Evolutionary conservation across 352 stramenopile species (phyloP), one percentile per base, ranked within the genome.

Genomic region (Globisporangium alternatum): DNA sequence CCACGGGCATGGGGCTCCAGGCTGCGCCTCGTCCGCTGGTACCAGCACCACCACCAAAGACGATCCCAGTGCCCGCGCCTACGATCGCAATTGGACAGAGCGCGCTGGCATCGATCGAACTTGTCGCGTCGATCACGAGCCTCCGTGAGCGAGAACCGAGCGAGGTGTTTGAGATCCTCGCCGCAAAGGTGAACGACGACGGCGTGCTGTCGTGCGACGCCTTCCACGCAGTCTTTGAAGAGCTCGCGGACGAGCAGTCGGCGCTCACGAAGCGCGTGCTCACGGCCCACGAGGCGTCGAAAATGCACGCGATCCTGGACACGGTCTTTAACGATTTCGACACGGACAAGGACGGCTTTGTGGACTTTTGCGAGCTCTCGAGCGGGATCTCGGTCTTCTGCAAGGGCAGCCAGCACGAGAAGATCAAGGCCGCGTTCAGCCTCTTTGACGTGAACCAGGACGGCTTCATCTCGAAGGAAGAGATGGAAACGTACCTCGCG

Each of bases 381-480:
- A 93, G 84, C 49, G 89, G 89, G 2, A 79, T 97, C 45, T 93
- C 85, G 1, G 72, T 96, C 5, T 80, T 96, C 22, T 95, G 86
- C 64, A 78, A 74, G 3, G 89, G 89, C 3, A 84, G 79, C 0
- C 84, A 95, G 48, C 69, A 88, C 53, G 87, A 96, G 33, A 96
- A 96, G 67, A 77, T 94, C 12, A 77, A 83, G 33, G 78, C 86
- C 2, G 85, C 87, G 3, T 97, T 97, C 53, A 80, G 76, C 35
- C 70, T 97, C 12, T 96, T 96, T 65, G 90, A 97, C 62, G 80
- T 96, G 61, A 91, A 96, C 59, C 80, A 90, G 63, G 89, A 97
- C 41, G 86, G 88, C 0, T 94, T 81, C 62, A 93, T 97, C 57
- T 86, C 82, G 10, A 66, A 67, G 8, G 74, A 89, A 47, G 88